Base-by-base conservation (phyloP, 1,139 yeast genomes). In the Magnusiomyces ingens region DNA sequence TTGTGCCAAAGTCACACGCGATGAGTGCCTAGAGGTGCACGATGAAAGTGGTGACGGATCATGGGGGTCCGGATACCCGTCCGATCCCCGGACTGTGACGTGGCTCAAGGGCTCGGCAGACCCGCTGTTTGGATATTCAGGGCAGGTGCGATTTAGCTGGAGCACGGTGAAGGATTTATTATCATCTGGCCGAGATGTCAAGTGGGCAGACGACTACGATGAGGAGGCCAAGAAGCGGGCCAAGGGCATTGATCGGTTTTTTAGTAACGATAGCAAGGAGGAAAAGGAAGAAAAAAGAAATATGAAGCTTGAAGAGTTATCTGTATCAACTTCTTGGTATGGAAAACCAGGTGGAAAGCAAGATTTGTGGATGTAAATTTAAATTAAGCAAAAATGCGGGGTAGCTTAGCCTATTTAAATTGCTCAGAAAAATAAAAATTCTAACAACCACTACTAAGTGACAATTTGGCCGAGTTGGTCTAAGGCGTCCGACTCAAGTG, bases 1-100 rank as follows among this genome's bases (percentile, higher is more conserved):
- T 53, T 91, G 93, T 51, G 99, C 99, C 5, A 93, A 93, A 67
- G 99, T 93, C 2, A 89, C 99, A 0, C 78, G 99, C 64, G 99
- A 93, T 68, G 73, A 80, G 52, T 80, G 84, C 50, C 71, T 93
- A 55, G 71, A 76, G 44, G 63, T 66, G 0, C 66, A 62, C 52
- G 72, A 70, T 47, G 67, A 62, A 56, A 59, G 61, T 37, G 32
- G 32, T 26, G 71, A 67, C 2, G 66, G 67, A 15, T 49, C 59
- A 1, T 75, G 91, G 70, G 98, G 98, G 0, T 86, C 95, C 0
- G 99, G 99, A 0, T 93, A 93, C 66, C 99, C 99, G 0, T 80
- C 94, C 2, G 99, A 94, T 67, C 94, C 96, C 3, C 80, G 81
- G 57, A 93, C 99, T 0, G 76, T 80, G 17, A 64, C 64, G 29